A percentile compares a stretch with the other conserved stretches of the same genome.
phyloP scores from a whole-genome alignment of 805 yeast genomes.

The Yamadazyma philogaea region DNA sequence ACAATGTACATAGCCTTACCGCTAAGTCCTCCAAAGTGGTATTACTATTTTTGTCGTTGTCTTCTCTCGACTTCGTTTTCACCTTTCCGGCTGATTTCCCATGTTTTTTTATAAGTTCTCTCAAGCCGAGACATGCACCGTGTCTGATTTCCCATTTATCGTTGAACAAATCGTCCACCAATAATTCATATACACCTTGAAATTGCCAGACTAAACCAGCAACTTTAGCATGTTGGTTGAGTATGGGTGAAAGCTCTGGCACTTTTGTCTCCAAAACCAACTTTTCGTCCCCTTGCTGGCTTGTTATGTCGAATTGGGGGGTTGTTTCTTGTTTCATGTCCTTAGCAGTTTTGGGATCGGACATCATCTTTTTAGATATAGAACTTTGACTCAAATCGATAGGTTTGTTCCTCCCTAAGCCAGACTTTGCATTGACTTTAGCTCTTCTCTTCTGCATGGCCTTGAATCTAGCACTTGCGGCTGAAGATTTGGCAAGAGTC shows the following conservation, averaged over 20 bases:
- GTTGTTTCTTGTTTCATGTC: conserved; percentile 14
- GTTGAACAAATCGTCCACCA: conserved; percentile 74
- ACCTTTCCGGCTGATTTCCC: conserved; percentile 85
- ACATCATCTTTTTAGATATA: conserved; percentile 52
- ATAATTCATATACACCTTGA: conserved; percentile 84
- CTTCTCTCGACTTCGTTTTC: conserved; percentile 54
- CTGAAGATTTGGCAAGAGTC: conserved; percentile 11
- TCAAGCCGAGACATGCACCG: conserved; percentile 88
- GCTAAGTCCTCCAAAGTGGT: conserved; percentile 83
- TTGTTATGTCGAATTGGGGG: conserved; percentile 60
- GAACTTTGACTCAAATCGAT: conserved; percentile 73
- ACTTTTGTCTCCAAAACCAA: conserved; percentile 78
- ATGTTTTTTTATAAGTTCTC: conserved; percentile 81
- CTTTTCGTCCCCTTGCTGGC: conserved; percentile 76
- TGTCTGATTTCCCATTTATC: conserved; percentile 94
- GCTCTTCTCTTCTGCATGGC: conserved; percentile 95
- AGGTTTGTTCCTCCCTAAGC: conserved; percentile 43
- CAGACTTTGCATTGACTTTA: conserved; percentile 60
- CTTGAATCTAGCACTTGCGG: conserved; percentile 70
- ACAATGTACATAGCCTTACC: conserved; percentile 77
- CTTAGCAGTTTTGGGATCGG: conserved; percentile 18
- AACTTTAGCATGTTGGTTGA: conserved; percentile 67
- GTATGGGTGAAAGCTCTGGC: conserved; percentile 60
- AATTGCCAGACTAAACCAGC: conserved; percentile 88
- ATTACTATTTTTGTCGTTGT: conserved; percentile 64